Base-by-base conservation (phyloP, 805 yeast species). In the Zygosaccharomyces lentus region DNA sequence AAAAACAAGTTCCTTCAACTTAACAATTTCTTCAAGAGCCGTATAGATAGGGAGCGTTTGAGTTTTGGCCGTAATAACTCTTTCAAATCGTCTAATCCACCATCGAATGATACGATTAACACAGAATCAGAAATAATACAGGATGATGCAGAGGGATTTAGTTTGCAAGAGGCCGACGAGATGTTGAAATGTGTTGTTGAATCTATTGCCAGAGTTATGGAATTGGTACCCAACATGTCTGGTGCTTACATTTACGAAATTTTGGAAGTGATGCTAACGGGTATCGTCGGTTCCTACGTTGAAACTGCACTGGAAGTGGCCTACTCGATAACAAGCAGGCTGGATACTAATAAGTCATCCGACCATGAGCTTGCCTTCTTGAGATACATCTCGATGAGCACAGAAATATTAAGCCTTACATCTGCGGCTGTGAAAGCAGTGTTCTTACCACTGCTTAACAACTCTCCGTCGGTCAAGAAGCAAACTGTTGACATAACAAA, bases 251-350 rank as follows among this genome's bases (percentile, higher is more conserved):
- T 87, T 0, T 66, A 79, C 36, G 89, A 81, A 50, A 64, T 90
- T 10, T 70, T 86, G 47, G 87, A 86, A 50, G 72, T 85, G 30
- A 61, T 87, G 42, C 64, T 87, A 17, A 72, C 78, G 38, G 88
- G 84, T 45, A 72, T 87, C 31, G 93, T 95, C 1, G 79, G 79
- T 29, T 74, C 82, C 2, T 88, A 86, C 57, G 75, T 89, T 36
- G 89, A 86, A 32, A 72, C 80, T 12, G 89, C 87, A 0, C 64
- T 90, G 34, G 96, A 87, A 54, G 78, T 81, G 3, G 73, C 88
- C 1, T 84, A 80, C 55, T 75, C 69, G 41, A 64, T 64, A 37
- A 61, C 78, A 26, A 64, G 62, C 42, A 67, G 68, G 53, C 68
- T 72, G 53, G 69, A 70, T 54, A 43, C 44, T 10, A 34, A 45